Evolutionary conservation across 208 protist species (phyloP).

Genomic region (Crithidia acanthocephali): DNA sequence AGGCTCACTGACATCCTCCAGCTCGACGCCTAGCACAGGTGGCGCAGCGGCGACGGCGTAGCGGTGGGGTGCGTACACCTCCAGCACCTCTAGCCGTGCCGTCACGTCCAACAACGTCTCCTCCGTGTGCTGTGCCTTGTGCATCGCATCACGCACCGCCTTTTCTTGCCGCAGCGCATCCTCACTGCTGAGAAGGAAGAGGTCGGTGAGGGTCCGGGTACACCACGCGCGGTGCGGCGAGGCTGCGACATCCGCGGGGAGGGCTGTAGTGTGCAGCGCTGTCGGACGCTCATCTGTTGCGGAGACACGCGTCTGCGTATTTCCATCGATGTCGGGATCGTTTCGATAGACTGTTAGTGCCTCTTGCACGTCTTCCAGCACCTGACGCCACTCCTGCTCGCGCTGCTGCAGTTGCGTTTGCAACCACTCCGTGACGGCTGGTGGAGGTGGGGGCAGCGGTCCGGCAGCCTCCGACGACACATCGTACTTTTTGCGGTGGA

Average conservation of each 20-base stretch:
- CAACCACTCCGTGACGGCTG: slow-evolving; percentile 16
- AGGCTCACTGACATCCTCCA: slow-evolving; percentile 40
- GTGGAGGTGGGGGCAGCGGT: slow-evolving; percentile 2
- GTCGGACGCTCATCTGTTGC: background rate
- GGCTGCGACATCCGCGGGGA: background rate
- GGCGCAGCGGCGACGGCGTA: slow-evolving; percentile 51
- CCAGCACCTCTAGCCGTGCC: slow-evolving; percentile 56
- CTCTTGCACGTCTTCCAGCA: slow-evolving; percentile 27
- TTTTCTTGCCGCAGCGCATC: background rate
- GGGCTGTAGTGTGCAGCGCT: background rate
- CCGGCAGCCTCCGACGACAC: too few relatives aligned
- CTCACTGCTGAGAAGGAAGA: background rate
- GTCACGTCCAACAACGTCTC: slow-evolving; percentile 30
- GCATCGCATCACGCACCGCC: background rate
- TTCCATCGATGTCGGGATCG: background rate
- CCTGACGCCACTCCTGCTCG: slow-evolving; percentile 7
- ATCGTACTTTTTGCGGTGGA: background rate
- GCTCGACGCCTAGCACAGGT: slow-evolving; percentile 62
- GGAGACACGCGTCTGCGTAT: background rate
- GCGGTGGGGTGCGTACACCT: slow-evolving; percentile 70
- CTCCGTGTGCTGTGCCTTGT: background rate
- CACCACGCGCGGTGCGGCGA: background rate
- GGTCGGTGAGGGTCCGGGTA: background rate
- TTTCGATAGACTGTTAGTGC: background rate
- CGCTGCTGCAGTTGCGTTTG: slow-evolving; percentile 8